Percentiles rank a stretch among this genome's conserved stretches.
These are phyloP conservation scores for Nigrospora oryzae DNA, from an alignment of 2,329 filamentous ascomycete genomes.

Conservation along the genomic window DNA sequence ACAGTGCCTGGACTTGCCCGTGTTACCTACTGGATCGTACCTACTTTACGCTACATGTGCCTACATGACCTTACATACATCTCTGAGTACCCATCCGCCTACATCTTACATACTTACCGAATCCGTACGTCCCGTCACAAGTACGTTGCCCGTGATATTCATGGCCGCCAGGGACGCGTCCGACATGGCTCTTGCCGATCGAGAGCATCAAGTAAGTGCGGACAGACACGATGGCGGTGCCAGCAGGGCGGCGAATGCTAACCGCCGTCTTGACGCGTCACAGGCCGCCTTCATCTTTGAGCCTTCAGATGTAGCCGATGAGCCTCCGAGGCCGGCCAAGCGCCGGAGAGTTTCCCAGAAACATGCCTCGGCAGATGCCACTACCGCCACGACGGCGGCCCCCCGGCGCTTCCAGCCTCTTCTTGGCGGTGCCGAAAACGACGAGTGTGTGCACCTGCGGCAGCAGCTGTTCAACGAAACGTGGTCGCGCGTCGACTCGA, in stretches of 20 bases:
- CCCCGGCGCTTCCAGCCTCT: slow-evolving; percentile 37
- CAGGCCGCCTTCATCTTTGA: slow-evolving; percentile 58
- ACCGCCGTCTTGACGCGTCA: too few species aligned
- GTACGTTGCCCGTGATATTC: neutral
- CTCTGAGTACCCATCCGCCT: too few species aligned
- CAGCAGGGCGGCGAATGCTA: too few species aligned
- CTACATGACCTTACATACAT: too few species aligned
- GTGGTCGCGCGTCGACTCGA: slow-evolving; percentile 56
- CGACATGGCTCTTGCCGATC: slow-evolving; percentile 16
- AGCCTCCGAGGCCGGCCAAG: slow-evolving; percentile 40
- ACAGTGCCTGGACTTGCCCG: too few species aligned
- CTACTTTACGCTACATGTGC: too few species aligned
- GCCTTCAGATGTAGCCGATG: slow-evolving; percentile 30
- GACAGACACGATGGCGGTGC: too few species aligned
- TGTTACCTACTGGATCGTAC: too few species aligned
- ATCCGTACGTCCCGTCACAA: too few species aligned
- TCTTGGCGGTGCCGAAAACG: slow-evolving; percentile 44
- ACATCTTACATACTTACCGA: too few species aligned
- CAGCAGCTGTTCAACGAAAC: slow-evolving; percentile 50
- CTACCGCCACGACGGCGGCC: slow-evolving; percentile 2
- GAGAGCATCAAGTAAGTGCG: slow-evolving; percentile 14
- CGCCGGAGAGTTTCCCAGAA: slow-evolving; percentile 44
- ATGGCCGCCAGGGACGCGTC: slow-evolving; percentile 16
- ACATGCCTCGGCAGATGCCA: slow-evolving; percentile 11
- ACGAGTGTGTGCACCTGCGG: slow-evolving; percentile 41